Conservation (phyloP, 2,329 filamentous ascomycete genomes). For the Cytospora leucostoma region DNA sequence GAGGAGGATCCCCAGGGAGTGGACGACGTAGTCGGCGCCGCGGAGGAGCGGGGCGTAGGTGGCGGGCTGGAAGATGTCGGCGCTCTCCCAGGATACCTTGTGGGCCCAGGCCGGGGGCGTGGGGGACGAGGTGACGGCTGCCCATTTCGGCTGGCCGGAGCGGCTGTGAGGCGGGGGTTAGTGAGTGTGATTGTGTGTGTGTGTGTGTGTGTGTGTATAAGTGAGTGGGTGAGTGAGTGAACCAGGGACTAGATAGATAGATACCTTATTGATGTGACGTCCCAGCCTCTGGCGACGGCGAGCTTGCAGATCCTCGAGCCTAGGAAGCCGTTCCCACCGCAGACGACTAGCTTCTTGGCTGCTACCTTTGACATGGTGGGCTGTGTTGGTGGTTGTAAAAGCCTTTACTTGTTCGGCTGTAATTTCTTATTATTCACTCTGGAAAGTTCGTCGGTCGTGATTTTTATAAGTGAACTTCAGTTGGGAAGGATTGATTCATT, state of each 20-base stretch:
- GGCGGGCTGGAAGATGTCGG: constrained; percentile 80
- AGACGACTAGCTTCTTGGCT: constrained; percentile 82
- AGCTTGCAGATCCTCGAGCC: constrained; percentile 88
- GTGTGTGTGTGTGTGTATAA: no score
- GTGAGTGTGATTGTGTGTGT: not conserved
- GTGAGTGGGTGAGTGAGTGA: not conserved
- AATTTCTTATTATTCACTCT: no score
- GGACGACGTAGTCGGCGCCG: constrained; percentile 81
- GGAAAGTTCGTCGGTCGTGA: no score
- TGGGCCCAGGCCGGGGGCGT: constrained; percentile 78
- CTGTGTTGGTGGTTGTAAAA: not conserved
- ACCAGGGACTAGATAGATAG: constrained; percentile 47
- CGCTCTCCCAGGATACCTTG: constrained; percentile 82
- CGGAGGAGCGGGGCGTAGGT: constrained; percentile 78
- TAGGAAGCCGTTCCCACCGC: constrained; percentile 90
- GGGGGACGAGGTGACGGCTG: constrained; percentile 69
- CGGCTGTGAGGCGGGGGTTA: constrained; percentile 57
- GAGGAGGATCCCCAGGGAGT: constrained; percentile 93
- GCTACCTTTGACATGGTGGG: constrained; percentile 51
- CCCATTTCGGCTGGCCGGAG: constrained; percentile 87
- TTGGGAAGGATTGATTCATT: no score
- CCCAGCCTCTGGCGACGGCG: constrained; percentile 82
- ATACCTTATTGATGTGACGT: constrained; percentile 90
- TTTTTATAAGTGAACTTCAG: no score
- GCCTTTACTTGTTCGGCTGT: not conserved